Base-by-base conservation (phyloP, 2,329 filamentous ascomycete genomes). In the Diplodia intermedia region DNA sequence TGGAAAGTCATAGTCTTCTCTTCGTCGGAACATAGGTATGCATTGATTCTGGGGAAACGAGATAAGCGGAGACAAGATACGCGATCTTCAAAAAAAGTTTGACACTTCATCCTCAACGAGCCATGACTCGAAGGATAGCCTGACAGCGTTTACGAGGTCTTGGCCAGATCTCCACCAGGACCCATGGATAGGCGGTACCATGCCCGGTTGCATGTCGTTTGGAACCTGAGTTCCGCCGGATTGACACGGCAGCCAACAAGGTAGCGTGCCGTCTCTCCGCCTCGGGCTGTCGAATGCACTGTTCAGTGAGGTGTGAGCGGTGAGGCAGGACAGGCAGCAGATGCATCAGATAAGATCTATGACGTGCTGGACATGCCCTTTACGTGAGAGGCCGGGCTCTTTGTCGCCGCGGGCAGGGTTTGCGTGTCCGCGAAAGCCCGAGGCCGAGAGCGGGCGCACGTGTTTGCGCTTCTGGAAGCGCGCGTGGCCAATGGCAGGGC, bases 281-380 rank as follows among this genome's bases (percentile, higher is more conserved):
- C 14, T n/a, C 29, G 54, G 20, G n/a, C 9, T 11, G 23, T 55
- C n/a, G 29, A 11, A 23, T 26, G 55, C 8, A n/a, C 23, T 31
- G 26, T 20, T 20, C 15, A 9, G 31, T 26, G 54, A 36, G 43
- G 38, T 29, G 60, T 12, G 31, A 52, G 60, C 60, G 60, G 60
- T 63, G 60, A 63, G 12, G 40, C 5, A n/a, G 23, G 55, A 40
- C n/a, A 63, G n/a, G 60, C 60, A 26, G 18, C 14, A 63, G n/a
- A 20, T 33, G 60, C 60, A 63, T 63, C 60, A 53, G 60, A 63
- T 63, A 63, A 63, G 60, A 63, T 63, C 31, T 31, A 52, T 52
- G 60, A 62, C 57, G 57, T 49, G 40, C 8, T 61, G 26, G 31
- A 50, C 38, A 18, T 18, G 38, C 23, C 26, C 14, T 23, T 18